phyloP scores from a whole-genome alignment of 345 rosid species.

The Gossypium rotundifolium region DNA sequence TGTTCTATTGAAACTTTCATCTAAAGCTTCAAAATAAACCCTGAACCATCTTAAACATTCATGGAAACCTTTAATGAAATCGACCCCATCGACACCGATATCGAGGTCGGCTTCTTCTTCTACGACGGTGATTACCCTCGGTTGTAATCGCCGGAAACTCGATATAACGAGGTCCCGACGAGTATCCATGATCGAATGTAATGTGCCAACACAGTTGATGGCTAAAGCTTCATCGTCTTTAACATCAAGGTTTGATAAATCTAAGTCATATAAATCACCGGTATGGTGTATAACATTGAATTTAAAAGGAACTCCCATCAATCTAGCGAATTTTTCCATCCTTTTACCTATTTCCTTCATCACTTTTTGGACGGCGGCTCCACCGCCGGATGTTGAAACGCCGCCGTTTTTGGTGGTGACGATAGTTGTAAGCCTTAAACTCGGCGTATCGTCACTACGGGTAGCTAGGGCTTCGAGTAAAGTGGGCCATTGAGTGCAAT shows the following conservation, averaged over 20 bases:
- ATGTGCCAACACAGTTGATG: constrained; percentile 60
- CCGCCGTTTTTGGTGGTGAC: constrained; percentile 33
- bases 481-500: constrained; percentile 98
- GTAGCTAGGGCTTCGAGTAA: constrained; percentile 92
- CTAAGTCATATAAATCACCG: constrained; percentile 66
- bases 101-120: constrained; percentile 97
- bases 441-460: constrained; percentile 85
- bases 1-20: constrained; percentile 74
- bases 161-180: constrained; percentile 65
- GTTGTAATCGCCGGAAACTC: constrained; percentile 51
- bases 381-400: constrained; percentile 27
- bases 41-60: constrained; percentile 84
- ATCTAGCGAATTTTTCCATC: constrained; percentile 94
- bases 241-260: constrained; percentile 45
- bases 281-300: constrained; percentile 66
- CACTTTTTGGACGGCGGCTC: constrained; percentile 46
- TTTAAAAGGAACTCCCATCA: constrained; percentile 96
- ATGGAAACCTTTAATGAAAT: constrained; percentile 59
- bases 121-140: constrained; percentile 66
- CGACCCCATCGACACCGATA: constrained; percentile 49
- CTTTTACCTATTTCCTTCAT: constrained; percentile 89
- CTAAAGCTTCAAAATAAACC: constrained; percentile 81
- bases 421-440: constrained; percentile 63
- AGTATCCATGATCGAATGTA: constrained; percentile 50
- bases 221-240: constrained; percentile 74